Conservation (phyloP, 129 eudicot genomes). For the Helichrysum umbraculigerum region DNA sequence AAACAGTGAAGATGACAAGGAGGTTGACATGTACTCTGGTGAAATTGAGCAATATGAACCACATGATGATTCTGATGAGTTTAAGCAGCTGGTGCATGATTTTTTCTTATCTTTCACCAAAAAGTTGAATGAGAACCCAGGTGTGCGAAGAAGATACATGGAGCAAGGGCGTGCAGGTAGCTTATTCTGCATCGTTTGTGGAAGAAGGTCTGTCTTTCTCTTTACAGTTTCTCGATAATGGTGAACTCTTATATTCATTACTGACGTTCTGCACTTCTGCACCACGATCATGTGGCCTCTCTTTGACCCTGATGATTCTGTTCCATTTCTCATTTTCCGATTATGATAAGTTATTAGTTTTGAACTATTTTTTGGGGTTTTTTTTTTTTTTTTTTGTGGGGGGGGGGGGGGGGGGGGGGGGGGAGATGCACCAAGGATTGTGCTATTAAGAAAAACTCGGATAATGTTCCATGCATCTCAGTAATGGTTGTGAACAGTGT, state of each 20-base stretch:
- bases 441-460: not conserved
- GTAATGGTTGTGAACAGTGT: slow-evolving; percentile 16
- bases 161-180: slow-evolving; percentile 70
- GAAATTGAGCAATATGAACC: slow-evolving; percentile 36
- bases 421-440: not conserved
- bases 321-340: slow-evolving; percentile 6
- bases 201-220: slow-evolving; percentile 61
- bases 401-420: not conserved
- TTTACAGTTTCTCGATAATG: slow-evolving; percentile 29
- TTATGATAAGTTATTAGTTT: slow-evolving; percentile 11
- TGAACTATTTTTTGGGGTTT: slow-evolving; percentile 1
- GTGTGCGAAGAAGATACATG: slow-evolving; percentile 52
- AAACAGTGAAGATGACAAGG: slow-evolving; percentile 42
- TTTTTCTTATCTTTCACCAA: slow-evolving; percentile 47
- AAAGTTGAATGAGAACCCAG: slow-evolving; percentile 52
- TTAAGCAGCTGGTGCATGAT: slow-evolving; percentile 44
- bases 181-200: slow-evolving; percentile 74
- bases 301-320: slow-evolving; percentile 26
- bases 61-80: slow-evolving; percentile 48
- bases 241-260: slow-evolving; percentile 27
- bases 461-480: not conserved
- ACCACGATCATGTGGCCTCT: slow-evolving; percentile 16
- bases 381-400: not conserved
- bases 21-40: slow-evolving; percentile 32
- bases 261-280: slow-evolving; percentile 18